Conservation (phyloP, 2,329 filamentous ascomycete genomes). For the Colletotrichum cereale region DNA sequence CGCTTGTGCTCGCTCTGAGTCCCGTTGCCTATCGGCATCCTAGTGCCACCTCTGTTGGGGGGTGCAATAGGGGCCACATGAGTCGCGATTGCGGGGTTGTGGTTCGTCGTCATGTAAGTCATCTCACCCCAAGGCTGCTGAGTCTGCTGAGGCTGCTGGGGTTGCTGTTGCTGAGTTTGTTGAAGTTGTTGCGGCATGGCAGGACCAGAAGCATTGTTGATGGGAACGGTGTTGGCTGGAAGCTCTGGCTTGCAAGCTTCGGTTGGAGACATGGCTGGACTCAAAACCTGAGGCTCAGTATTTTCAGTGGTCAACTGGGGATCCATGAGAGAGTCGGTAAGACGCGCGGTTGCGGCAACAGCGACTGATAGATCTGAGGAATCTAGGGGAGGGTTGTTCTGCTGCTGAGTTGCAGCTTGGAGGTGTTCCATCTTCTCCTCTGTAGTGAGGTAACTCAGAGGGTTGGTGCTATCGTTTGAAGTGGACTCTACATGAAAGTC, state of each 20-base stretch:
- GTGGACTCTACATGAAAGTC: slow-evolving; percentile 26
- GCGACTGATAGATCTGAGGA: slow-evolving; percentile 67
- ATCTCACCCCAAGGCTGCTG: slow-evolving; percentile 67
- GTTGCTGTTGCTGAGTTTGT: slow-evolving; percentile 8
- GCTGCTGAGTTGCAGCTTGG: slow-evolving; percentile 56
- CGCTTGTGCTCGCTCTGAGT: slow-evolving; percentile 41
- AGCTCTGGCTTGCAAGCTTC: slow-evolving; percentile 26
- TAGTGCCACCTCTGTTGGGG: slow-evolving; percentile 60
- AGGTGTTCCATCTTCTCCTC: slow-evolving; percentile 60
- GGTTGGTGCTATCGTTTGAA: slow-evolving; percentile 39
- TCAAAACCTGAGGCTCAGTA: slow-evolving; percentile 26
- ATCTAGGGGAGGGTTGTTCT: slow-evolving; percentile 54
- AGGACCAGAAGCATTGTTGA: neutral
- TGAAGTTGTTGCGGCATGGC: neutral
- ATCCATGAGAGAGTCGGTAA: slow-evolving; percentile 67
- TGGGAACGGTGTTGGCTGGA: neutral
- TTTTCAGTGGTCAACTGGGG: slow-evolving; percentile 54
- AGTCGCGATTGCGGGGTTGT: slow-evolving; percentile 31
- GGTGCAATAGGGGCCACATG: slow-evolving; percentile 39
- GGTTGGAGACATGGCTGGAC: slow-evolving; percentile 23
- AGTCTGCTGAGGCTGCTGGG: slow-evolving; percentile 34
- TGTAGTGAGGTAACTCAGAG: slow-evolving; percentile 53
- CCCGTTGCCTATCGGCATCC: slow-evolving; percentile 54
- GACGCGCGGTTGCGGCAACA: slow-evolving; percentile 67
- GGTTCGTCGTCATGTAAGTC: slow-evolving; percentile 59